Conservation (phyloP, 495 filamentous ascomycete species). For the Penicillium goetzii region DNA sequence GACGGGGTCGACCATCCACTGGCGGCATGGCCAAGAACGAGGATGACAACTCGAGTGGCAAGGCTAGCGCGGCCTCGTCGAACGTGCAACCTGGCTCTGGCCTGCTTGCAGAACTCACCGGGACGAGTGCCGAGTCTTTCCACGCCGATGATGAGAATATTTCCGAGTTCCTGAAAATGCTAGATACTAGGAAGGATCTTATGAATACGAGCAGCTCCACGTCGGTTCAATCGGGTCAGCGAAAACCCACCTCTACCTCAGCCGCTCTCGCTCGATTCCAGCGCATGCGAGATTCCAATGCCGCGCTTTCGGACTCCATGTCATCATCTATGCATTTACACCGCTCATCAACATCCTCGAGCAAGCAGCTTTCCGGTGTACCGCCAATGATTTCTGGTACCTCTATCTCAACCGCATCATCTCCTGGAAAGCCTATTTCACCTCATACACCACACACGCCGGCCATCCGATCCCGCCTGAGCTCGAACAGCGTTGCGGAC, state of each 20-base stretch:
- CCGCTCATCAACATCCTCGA: constrained; percentile 80
- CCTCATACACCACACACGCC: constrained; percentile 95
- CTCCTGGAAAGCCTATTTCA: constrained; percentile 87
- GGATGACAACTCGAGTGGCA: constrained; percentile 90
- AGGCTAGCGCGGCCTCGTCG: constrained; percentile 81
- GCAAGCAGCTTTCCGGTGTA: constrained; percentile 79
- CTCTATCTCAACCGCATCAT: constrained; percentile 82
- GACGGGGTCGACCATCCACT: constrained; percentile 74
- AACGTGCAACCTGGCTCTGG: constrained; percentile 83
- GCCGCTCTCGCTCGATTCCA: constrained; percentile 78
- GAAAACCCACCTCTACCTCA: constrained; percentile 58
- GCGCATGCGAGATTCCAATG: constrained; percentile 83
- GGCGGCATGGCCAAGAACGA: constrained; percentile 72
- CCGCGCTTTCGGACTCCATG: constrained; percentile 84
- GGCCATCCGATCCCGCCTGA: constrained; percentile 88
- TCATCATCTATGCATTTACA: constrained; percentile 81
- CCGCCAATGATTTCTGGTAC: constrained; percentile 82
- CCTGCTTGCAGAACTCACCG: constrained; percentile 73
- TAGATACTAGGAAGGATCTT: constrained; percentile 80
- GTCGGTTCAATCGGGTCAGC: constrained; percentile 59
- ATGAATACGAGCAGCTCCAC: constrained; percentile 64
- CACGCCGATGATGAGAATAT: constrained; percentile 90
- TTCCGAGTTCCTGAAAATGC: constrained; percentile 84
- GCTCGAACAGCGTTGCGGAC: constrained; percentile 83
- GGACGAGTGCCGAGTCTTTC: constrained; percentile 75